Conservation (phyloP, 2,329 filamentous ascomycete species). For the Pyricularia grisea region DNA sequence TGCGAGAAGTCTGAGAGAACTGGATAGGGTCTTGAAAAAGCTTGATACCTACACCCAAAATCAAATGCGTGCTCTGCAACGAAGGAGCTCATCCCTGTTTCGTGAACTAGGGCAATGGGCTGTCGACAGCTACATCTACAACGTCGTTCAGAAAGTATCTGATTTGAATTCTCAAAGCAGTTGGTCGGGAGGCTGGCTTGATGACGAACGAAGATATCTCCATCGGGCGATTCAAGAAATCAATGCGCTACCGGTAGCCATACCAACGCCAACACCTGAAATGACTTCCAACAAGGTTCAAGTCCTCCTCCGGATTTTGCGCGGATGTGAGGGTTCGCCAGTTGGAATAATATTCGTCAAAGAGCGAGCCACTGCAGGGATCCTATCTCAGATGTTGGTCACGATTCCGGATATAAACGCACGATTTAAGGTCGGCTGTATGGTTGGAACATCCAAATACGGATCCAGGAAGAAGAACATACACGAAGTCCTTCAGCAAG, state of each 20-base stretch:
- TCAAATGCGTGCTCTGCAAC: conserved; percentile 46
- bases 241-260: conserved; percentile 14
- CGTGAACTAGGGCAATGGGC: conserved; percentile 59
- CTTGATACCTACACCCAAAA: conserved; percentile 40
- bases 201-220: conserved; percentile 48
- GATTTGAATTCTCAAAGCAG: conserved; percentile 8
- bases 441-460: conserved; percentile 42
- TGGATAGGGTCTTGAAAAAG: conserved; percentile 29
- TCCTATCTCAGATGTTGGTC: conserved; percentile 49
- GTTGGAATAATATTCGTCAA: conserved; percentile 60
- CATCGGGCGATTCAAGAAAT: conserved; percentile 27
- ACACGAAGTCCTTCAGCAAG: conserved; percentile 15
- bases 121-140: conserved; percentile 53
- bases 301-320: conserved; percentile 42
- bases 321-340: conserved; percentile 28
- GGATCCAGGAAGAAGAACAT: conserved; percentile 10
- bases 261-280: conserved; percentile 4
- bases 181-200: conserved; percentile 30
- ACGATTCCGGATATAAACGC: conserved; percentile 35
- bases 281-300: conserved; percentile 48
- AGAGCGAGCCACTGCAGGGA: conserved; percentile 49
- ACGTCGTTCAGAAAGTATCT: conserved; percentile 29
- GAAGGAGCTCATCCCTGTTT: conserved; percentile 39
- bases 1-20: conserved; percentile 26
- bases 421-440: conserved; percentile 40